A percentile compares a stretch with the other conserved stretches of the same genome.
Evolutionary conservation across 2,329 filamentous ascomycete genomes (phyloP).

Genomic region (Cladosporium halotolerans): DNA sequence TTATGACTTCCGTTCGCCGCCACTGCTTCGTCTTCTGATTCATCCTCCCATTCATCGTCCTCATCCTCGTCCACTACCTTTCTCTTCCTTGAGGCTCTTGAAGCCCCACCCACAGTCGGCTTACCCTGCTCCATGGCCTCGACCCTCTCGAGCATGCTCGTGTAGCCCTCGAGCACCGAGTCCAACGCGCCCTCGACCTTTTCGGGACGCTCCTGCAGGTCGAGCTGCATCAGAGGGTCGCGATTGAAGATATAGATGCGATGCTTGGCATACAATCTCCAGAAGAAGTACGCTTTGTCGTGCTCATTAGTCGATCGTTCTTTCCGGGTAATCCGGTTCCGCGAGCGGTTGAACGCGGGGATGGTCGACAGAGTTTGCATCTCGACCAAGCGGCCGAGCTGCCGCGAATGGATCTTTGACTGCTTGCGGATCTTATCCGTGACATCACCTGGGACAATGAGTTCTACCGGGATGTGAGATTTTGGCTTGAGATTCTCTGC

Average conservation of each 20-base stretch:
- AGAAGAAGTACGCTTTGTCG: conserved; percentile 60
- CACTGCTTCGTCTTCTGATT: conserved; percentile 1
- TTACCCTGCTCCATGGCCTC: conserved; percentile 28
- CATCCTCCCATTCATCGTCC: conserved; percentile 14
- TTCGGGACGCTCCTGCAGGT: conserved; percentile 60
- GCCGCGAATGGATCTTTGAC: conserved; percentile 68
- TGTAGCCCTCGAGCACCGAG: conserved; percentile 66
- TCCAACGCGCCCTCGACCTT: conserved; percentile 65
- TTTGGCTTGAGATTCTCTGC: conserved; percentile 47
- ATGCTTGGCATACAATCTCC: conserved; percentile 70
- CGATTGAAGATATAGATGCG: conserved; percentile 69
- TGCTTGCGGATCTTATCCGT: conserved; percentile 53
- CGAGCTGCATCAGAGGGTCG: conserved; percentile 64
- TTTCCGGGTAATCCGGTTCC: conserved; percentile 38
- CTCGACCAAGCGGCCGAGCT: conserved; percentile 68
- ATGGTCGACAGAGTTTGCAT: conserved; percentile 63
- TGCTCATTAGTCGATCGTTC: conserved; percentile 48
- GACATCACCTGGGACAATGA: conserved; percentile 52
- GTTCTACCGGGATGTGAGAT: conserved; percentile 45
- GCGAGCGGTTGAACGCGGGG: conserved; percentile 42
- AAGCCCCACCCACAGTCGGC: not conserved
- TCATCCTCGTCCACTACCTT: conserved; percentile 15
- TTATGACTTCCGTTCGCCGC: conserved; percentile 4
- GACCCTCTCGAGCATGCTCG: conserved; percentile 53
- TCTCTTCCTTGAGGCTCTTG: conserved; percentile 8